Evolutionary conservation across 345 rosid genomes (phyloP), one percentile per base, ranked within the genome.

Genomic region (Salix arbutifolia): DNA sequence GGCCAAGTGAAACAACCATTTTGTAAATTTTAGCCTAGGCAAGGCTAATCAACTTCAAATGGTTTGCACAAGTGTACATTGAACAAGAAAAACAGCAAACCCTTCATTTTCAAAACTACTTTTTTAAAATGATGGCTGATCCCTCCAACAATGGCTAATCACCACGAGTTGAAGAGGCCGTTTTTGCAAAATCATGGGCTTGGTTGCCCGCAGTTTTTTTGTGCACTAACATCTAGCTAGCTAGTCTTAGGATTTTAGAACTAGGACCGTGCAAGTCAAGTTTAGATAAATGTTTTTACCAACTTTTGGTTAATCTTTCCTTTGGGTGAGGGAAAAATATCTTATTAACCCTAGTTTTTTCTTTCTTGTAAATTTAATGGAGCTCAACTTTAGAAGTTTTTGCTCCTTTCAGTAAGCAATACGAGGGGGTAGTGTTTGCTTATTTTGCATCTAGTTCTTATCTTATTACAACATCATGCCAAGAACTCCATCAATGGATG

Each of bases 361-460:
- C 19, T 81, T 58, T 73, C 77, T 74, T 87, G 88, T 89, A 90
- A 78, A 90, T 87, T 85, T 75, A 70, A 73, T 72, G 84, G 74
- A 91, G 90, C 89, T 88, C 83, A 80, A 80, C 92, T 84, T 79
- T 83, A 83, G 94, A 70, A 87, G 93, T 88, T 83, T 77, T 84
- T 84, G 90, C 85, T 87, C 83, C 78, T 68, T 81, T 80, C 84
- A 84, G 72, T 81, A 74, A 78, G 85, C 73, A 40, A 69, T 88
- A 86, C 89, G 80, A 77, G 73, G 79, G 82, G 83, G 30, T 74
- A 85, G 85, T 83, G 76, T 79, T 79, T 72, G 19, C 48, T 68
- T 50, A 40, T 76, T 74, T 73, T 83, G 84, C 85, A 83, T 83
- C 69, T 84, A 79, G 88, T 61, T 73, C 66, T 81, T 70, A 71